A percentile compares a stretch with the other conserved stretches of the same genome.
Conservation (phyloP, 2,329 filamentous ascomycete genomes). For the Elsinoe batatas region DNA sequence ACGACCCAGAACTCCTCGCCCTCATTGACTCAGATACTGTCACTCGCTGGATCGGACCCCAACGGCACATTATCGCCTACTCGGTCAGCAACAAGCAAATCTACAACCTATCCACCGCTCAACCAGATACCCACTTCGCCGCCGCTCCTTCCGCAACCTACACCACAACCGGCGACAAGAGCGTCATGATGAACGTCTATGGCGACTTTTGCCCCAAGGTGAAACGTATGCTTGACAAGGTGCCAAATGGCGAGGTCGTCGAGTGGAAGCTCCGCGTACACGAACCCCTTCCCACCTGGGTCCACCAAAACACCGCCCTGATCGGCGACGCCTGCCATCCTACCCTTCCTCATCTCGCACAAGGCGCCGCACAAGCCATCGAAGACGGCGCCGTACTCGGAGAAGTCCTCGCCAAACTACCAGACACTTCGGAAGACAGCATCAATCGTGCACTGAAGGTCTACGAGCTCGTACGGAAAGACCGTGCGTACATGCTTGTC, state of each 20-base stretch:
- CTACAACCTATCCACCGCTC: constrained; percentile 56
- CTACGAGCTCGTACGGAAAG: constrained; percentile 48
- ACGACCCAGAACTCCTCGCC: constrained; percentile 57
- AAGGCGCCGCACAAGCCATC: constrained; percentile 56
- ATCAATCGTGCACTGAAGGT: constrained; percentile 45
- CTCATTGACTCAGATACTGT: constrained; percentile 59
- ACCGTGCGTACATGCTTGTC: constrained; percentile 47
- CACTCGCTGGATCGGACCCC: constrained; percentile 66
- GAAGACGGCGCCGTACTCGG: constrained; percentile 52
- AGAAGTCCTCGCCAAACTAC: constrained; percentile 41
- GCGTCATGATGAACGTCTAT: constrained; percentile 51
- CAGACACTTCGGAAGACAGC: constrained; percentile 35
- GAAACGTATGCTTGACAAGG: constrained; percentile 49
- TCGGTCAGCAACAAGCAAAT: constrained; percentile 58
- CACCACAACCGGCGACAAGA: constrained; percentile 52
- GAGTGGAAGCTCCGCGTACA: constrained; percentile 58
- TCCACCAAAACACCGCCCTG: constrained; percentile 43
- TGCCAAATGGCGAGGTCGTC: constrained; percentile 54
- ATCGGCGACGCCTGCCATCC: constrained; percentile 54
- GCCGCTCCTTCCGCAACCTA: constrained; percentile 51
- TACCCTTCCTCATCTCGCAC: constrained; percentile 53
- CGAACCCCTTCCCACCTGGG: constrained; percentile 53
- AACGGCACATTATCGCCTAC: constrained; percentile 69
- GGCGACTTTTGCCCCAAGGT: constrained; percentile 52
- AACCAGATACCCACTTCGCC: constrained; percentile 52